Evolutionary conservation across 2,329 filamentous ascomycete species (phyloP).

Genomic region (Xylariales sp.): DNA sequence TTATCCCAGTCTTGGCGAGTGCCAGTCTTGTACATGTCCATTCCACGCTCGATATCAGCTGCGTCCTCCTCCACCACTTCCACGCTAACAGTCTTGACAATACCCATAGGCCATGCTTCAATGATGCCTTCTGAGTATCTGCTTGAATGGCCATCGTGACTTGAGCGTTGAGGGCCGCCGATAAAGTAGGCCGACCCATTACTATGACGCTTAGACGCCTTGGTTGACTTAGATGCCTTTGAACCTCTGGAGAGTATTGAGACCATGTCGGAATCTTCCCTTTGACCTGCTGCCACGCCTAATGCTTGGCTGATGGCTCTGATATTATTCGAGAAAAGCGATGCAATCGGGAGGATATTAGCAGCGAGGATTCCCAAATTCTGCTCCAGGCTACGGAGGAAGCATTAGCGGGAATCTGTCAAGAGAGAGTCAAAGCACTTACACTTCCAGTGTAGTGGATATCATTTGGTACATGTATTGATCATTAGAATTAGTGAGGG

Average conservation of each 20-base stretch:
- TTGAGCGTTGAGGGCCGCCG: conserved; percentile 19
- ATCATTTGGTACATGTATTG: conserved; percentile 27
- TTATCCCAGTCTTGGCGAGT: conserved; percentile 16
- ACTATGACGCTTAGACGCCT: conserved; percentile 14
- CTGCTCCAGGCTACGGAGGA: conserved; percentile 27
- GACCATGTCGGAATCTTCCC: conserved; percentile 12
- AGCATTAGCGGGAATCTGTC: background rate
- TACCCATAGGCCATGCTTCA: conserved; percentile 27
- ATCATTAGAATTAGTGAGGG: conserved; percentile 21
- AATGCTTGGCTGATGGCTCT: conserved; percentile 17
- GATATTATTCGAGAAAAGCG: conserved; percentile 22
- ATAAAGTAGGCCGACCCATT: conserved; percentile 21
- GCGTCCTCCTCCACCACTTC: conserved; percentile 30
- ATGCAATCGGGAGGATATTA: conserved; percentile 30
- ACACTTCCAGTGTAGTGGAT: conserved; percentile 29
- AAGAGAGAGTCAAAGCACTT: conserved; percentile 9
- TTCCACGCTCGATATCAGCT: conserved; percentile 16
- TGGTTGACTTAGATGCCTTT: conserved; percentile 11
- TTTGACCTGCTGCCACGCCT: conserved; percentile 12
- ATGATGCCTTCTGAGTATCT: conserved; percentile 10
- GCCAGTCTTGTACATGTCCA: conserved; percentile 9
- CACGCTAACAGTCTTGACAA: conserved; percentile 34
- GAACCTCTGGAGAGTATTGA: conserved; percentile 19
- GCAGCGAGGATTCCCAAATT: conserved; percentile 33
- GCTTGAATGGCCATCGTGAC: conserved; percentile 12